These are phyloP conservation scores for Sphaceloma murrayae DNA, from an alignment of 2,329 filamentous ascomycete species.

Conservation along the genomic window DNA sequence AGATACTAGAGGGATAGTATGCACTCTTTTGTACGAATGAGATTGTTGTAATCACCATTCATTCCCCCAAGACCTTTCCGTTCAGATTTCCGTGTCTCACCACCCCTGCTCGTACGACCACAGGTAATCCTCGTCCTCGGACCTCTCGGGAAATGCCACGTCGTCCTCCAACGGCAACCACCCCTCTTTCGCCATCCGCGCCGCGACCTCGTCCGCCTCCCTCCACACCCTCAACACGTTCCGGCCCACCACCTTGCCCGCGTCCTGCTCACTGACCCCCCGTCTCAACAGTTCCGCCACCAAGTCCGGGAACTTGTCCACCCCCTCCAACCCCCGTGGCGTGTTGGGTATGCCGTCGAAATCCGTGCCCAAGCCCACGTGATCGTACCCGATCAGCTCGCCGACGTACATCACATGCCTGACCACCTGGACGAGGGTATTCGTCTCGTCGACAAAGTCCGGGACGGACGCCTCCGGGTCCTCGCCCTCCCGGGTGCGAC, in stretches of 20 bases:
- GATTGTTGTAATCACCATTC: not conserved
- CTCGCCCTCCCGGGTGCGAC: slow-evolving; percentile 43
- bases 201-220: slow-evolving; percentile 64
- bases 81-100: too few relatives aligned
- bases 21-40: not conserved
- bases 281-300: slow-evolving; percentile 63
- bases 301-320: slow-evolving; percentile 70
- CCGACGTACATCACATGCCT: slow-evolving; percentile 78
- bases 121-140: not conserved
- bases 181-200: slow-evolving; percentile 47
- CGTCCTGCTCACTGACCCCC: slow-evolving; percentile 66
- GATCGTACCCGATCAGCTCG: slow-evolving; percentile 69
- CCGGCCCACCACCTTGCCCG: slow-evolving; percentile 63
- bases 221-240: slow-evolving; percentile 80
- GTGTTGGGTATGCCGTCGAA: slow-evolving; percentile 67
- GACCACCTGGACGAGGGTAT: slow-evolving; percentile 67
- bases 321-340: slow-evolving; percentile 71
- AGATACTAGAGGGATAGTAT: slow-evolving; percentile 28
- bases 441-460: slow-evolving; percentile 55
- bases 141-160: slow-evolving; percentile 19
- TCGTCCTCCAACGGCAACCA: slow-evolving; percentile 38
- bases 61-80: not conserved
- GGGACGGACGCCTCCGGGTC: slow-evolving; percentile 60
- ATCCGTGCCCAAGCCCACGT: slow-evolving; percentile 82
- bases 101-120: too few relatives aligned